Evolutionary conservation across 371 early-diverging fungal species (phyloP).

Genomic region (Circinella umbellata): DNA sequence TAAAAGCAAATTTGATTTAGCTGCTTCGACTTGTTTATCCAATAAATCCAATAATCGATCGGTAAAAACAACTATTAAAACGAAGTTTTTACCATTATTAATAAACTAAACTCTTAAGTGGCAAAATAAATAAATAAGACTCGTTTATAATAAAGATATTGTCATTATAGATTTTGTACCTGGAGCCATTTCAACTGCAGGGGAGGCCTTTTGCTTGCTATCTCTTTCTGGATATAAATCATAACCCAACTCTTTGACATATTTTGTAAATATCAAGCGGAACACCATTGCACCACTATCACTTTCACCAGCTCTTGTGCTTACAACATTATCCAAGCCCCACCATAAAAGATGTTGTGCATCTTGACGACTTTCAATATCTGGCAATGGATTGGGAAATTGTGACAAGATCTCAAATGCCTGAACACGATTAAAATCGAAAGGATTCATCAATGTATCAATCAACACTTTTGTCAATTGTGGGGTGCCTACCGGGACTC

Average conservation of each 20-base stretch:
- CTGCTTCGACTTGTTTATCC: conserved; percentile 56
- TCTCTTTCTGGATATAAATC: conserved; percentile 47
- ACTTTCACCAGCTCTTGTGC: conserved; percentile 81
- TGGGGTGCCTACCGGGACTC: conserved; percentile 52
- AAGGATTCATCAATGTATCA: conserved; percentile 67
- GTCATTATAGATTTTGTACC: conserved; percentile 7
- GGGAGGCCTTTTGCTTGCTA: background rate
- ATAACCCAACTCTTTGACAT: conserved; percentile 63
- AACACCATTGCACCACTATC: conserved; percentile 83
- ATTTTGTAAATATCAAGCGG: conserved; percentile 79
- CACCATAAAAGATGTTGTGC: conserved; percentile 66
- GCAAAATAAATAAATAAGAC: too few species aligned
- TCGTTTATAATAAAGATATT: too few species aligned
- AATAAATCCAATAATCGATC: conserved; percentile 58
- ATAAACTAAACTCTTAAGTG: too few species aligned
- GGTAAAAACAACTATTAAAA: conserved; percentile 42
- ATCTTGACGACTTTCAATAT: conserved; percentile 42
- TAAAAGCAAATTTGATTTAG: conserved; percentile 62
- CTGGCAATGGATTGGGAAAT: conserved; percentile 65
- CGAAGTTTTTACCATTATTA: too few species aligned
- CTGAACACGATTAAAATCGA: conserved; percentile 69
- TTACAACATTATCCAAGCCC: conserved; percentile 66
- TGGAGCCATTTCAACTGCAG: conserved; percentile 12
- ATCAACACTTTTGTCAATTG: conserved; percentile 58
- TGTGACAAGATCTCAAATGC: conserved; percentile 68